These are phyloP conservation scores for Hyphodiscus sp. DNA, from an alignment of 2,329 filamentous ascomycete genomes.

Conservation along the genomic window DNA sequence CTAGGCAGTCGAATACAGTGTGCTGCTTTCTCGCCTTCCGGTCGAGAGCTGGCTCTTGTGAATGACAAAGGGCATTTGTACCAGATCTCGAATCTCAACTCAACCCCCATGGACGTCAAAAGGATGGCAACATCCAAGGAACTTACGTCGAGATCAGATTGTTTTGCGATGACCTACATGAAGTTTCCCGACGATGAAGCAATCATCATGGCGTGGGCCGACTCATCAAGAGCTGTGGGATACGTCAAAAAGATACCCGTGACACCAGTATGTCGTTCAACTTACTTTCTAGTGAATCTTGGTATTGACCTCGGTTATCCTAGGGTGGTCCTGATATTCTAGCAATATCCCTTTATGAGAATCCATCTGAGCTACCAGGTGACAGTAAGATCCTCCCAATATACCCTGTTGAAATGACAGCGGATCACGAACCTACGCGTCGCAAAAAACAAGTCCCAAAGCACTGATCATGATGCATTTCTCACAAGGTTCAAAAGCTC, in stretches of 20 bases:
- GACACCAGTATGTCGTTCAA: neutral
- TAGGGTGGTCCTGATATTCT: no score
- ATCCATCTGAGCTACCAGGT: no score
- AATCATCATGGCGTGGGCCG: constrained; percentile 36
- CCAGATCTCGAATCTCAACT: constrained; percentile 33
- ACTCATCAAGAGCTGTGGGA: constrained; percentile 29
- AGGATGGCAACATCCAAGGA: constrained; percentile 33
- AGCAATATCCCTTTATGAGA: no score
- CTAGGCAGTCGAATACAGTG: constrained; percentile 35
- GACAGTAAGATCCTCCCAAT: no score
- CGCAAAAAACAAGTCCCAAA: no score
- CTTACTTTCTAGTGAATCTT: no score
- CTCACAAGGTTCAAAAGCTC: no score
- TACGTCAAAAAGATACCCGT: constrained; percentile 31
- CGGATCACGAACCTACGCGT: no score
- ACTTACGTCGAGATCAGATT: constrained; percentile 33
- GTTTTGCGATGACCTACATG: constrained; percentile 35
- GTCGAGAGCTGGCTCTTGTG: constrained; percentile 34
- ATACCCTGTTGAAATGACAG: no score
- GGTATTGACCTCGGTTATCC: no score
- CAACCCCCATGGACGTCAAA: constrained; percentile 33
- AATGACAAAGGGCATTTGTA: constrained; percentile 37
- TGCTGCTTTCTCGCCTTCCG: constrained; percentile 34
- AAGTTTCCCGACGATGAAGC: constrained; percentile 32
- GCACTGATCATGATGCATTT: no score